Percentiles rank a stretch among this genome's conserved stretches.
Evolutionary conservation across 1,284 basidiomycete species (phyloP).

Genomic region (Cerioporus squamosus): DNA sequence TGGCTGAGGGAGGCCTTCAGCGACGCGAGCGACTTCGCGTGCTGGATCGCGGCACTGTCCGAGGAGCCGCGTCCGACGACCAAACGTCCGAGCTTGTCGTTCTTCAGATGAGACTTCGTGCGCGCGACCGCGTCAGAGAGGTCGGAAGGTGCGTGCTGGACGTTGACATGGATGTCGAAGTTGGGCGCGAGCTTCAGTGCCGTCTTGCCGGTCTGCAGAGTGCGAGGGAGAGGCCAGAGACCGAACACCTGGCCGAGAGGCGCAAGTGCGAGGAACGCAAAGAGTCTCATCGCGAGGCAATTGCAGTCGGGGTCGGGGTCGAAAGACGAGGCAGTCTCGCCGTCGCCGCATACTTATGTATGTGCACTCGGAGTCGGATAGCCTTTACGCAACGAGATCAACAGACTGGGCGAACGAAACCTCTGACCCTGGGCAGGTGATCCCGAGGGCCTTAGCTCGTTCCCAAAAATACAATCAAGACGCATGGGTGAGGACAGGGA

Average conservation of each 20-base stretch:
- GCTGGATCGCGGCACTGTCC: conserved; percentile 36
- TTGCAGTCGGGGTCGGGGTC: background rate
- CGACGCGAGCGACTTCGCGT: conserved; percentile 29
- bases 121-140: conserved; percentile 48
- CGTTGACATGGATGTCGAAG: conserved; percentile 47
- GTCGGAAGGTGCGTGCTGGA: conserved; percentile 41
- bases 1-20: conserved; percentile 47
- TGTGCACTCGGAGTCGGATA: background rate
- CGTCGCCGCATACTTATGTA: background rate
- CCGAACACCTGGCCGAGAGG: conserved; percentile 22
- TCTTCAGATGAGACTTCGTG: conserved; percentile 40
- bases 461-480: conserved; percentile 18
- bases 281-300: conserved; percentile 11
- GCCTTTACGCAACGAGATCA: background rate
- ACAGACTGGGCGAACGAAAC: no score
- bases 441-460: background rate
- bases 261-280: conserved; percentile 5
- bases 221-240: conserved; percentile 67
- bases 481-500: conserved; percentile 3
- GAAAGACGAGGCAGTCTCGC: background rate
- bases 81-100: conserved; percentile 49
- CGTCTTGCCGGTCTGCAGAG: conserved; percentile 51
- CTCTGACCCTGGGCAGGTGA: background rate
- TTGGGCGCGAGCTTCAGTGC: conserved; percentile 51
- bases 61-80: conserved; percentile 51